Conservation (phyloP, 768 basidiomycete genomes). For the Tubosaeta brunneosetosa region DNA sequence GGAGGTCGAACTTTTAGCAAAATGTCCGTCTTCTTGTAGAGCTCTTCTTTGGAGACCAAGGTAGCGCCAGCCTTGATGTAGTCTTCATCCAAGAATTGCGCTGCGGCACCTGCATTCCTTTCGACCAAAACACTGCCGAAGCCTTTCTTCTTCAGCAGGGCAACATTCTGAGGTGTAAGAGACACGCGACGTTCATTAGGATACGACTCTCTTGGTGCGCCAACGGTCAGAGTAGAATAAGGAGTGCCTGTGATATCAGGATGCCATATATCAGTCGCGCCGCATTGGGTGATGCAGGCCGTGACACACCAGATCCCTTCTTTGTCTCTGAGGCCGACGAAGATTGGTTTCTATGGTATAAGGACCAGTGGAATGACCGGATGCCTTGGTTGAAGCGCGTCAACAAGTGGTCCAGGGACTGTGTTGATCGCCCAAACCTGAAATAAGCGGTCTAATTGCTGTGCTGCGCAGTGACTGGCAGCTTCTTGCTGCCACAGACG, state of each 20-base stretch:
- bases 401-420: background rate
- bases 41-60: slow-evolving; percentile 64
- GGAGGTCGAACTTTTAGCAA: slow-evolving; percentile 85
- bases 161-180: slow-evolving; percentile 74
- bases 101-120: slow-evolving; percentile 59
- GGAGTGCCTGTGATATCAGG: slow-evolving; percentile 41
- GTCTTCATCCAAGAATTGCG: slow-evolving; percentile 79
- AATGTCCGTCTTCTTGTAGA: slow-evolving; percentile 69
- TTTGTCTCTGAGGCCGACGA: slow-evolving; percentile 10
- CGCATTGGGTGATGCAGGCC: background rate
- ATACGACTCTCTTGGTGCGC: slow-evolving; percentile 72
- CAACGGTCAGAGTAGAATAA: slow-evolving; percentile 70
- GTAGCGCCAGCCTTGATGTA: slow-evolving; percentile 77
- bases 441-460: slow-evolving; percentile 17
- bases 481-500: slow-evolving; percentile 21
- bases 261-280: background rate
- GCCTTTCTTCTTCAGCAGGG: slow-evolving; percentile 76
- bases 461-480: slow-evolving; percentile 19
- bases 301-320: slow-evolving; percentile 25
- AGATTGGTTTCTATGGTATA: slow-evolving; percentile 21
- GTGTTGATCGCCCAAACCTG: slow-evolving; percentile 16
- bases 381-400: slow-evolving; percentile 14
- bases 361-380: slow-evolving; percentile 30
- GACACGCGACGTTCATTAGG: slow-evolving; percentile 78
- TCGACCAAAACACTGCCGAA: slow-evolving; percentile 72